Conservation (phyloP, 768 basidiomycete species). For the Stropharia rugosoannulata region DNA sequence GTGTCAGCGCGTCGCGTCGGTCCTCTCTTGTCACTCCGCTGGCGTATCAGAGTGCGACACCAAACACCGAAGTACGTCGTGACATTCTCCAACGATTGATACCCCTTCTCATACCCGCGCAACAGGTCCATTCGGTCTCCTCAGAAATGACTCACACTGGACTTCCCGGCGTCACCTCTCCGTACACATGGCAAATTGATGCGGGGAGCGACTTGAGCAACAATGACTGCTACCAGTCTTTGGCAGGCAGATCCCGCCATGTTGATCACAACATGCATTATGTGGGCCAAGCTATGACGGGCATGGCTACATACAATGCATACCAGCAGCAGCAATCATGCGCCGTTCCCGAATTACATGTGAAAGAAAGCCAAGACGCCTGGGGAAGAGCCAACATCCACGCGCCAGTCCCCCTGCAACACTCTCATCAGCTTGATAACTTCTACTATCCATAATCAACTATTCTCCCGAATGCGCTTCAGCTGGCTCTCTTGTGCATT, state of each 20-base stretch:
- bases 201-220: background rate
- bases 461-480: background rate
- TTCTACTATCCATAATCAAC: background rate
- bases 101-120: background rate
- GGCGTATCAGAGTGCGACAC: background rate
- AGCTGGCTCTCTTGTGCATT: background rate
- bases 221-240: background rate
- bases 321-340: background rate
- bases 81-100: background rate
- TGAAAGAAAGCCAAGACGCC: background rate
- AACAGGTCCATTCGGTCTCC: background rate
- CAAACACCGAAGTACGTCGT: background rate
- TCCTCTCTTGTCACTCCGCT: background rate
- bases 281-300: background rate
- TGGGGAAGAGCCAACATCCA: background rate
- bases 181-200: slow-evolving; percentile 4
- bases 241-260: background rate
- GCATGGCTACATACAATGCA: background rate
- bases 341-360: background rate
- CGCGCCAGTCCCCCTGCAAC: background rate
- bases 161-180: background rate
- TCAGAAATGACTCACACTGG: background rate
- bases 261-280: background rate
- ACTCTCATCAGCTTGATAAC: background rate
- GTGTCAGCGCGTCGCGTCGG: background rate